Evolutionary conservation across 1,284 basidiomycete genomes (phyloP).

Genomic region (Amylostereum areolatum): DNA sequence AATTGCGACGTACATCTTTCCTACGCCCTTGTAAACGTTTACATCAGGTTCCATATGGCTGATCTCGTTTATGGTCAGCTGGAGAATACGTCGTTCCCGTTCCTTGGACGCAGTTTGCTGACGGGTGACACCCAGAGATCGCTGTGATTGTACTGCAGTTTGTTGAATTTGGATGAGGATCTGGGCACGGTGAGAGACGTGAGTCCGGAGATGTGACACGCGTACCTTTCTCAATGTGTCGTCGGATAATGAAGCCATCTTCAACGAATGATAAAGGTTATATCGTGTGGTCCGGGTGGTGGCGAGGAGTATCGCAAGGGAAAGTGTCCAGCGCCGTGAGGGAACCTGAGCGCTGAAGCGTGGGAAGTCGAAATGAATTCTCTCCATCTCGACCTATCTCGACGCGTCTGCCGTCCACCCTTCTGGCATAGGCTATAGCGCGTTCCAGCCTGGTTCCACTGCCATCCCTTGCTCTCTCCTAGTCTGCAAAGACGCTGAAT

Average conservation of each 20-base stretch:
- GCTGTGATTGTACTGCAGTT: slow-evolving; percentile 76
- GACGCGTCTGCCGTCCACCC: too few relatives aligned
- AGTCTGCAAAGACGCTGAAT: too few relatives aligned
- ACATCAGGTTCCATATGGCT: slow-evolving; percentile 57
- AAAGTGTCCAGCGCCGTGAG: too few relatives aligned
- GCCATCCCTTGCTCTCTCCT: too few relatives aligned
- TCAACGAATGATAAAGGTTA: slow-evolving; percentile 4
- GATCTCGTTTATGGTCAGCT: slow-evolving; percentile 79
- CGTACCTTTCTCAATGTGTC: slow-evolving; percentile 80
- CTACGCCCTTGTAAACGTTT: slow-evolving; percentile 85
- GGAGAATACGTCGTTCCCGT: slow-evolving; percentile 80
- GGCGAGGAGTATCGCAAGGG: too few relatives aligned
- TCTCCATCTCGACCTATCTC: too few relatives aligned
- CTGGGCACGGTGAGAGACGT: slow-evolving; percentile 32
- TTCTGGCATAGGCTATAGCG: too few relatives aligned
- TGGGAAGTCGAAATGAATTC: too few relatives aligned
- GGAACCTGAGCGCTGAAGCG: too few relatives aligned
- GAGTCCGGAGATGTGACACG: slow-evolving; percentile 2
- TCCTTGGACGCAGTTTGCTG: slow-evolving; percentile 78
- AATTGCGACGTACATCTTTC: slow-evolving; percentile 70
- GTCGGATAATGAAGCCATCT: slow-evolving; percentile 75
- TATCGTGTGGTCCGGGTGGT: too few relatives aligned
- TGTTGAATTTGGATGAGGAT: slow-evolving; percentile 88
- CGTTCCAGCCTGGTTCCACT: too few relatives aligned
- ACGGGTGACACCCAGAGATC: slow-evolving; percentile 61